Evolutionary conservation across 768 basidiomycete genomes (phyloP).

Genomic region (Dacryopinax spathularia): DNA sequence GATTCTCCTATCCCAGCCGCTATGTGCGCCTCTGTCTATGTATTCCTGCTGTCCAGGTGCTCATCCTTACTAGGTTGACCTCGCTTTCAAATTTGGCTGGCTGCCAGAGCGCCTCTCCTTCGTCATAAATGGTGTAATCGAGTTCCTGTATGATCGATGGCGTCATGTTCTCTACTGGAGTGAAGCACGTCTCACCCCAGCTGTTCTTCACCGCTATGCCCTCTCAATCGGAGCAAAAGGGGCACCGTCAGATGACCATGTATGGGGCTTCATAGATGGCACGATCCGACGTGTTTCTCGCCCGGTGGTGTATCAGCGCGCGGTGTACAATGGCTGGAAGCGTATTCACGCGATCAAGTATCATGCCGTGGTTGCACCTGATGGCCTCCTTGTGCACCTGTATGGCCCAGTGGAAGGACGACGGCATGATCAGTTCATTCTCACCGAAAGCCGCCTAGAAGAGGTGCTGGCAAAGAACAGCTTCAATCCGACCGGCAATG

Average conservation of each 20-base stretch:
- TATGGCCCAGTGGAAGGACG: conserved; percentile 17
- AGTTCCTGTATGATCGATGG: no score
- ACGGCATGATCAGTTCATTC: conserved; percentile 13
- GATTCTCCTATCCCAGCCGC: no score
- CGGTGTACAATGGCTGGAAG: conserved; percentile 19
- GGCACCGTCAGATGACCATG: conserved; percentile 8
- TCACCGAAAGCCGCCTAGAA: conserved; percentile 11
- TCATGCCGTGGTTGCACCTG: conserved; percentile 19
- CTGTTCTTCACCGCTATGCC: conserved; percentile 12
- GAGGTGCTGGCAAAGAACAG: neutral
- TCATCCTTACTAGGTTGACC: no score
- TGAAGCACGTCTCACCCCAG: no score
- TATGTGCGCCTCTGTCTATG: no score
- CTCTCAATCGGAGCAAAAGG: conserved; percentile 11
- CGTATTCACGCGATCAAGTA: conserved; percentile 21
- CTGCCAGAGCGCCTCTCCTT: no score
- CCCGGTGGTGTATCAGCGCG: conserved; percentile 11
- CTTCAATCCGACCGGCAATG: conserved; percentile 5
- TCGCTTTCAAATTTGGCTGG: no score
- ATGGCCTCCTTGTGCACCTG: conserved; percentile 20
- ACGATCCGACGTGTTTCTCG: conserved; percentile 16
- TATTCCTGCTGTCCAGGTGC: no score
- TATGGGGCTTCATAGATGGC: conserved; percentile 19
- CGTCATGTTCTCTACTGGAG: no score
- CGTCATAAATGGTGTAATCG: no score